A percentile compares a stretch with the other conserved stretches of the same genome.
Conservation (phyloP, 1,284 basidiomycete species). For the Ceratobasidium sp. region DNA sequence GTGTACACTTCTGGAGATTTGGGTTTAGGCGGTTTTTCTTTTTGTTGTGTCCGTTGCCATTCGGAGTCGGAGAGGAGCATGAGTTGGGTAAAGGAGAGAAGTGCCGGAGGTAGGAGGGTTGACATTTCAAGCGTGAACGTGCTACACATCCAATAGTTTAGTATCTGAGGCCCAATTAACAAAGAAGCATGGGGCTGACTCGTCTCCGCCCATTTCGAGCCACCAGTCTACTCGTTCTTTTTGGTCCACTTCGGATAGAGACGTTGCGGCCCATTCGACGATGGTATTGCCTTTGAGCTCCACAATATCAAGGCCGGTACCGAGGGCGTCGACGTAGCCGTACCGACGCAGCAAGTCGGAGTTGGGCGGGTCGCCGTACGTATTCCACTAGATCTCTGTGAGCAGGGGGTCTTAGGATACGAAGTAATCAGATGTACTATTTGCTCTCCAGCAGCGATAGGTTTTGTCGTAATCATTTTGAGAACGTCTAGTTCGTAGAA, state of each 20-base stretch:
- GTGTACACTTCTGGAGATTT: conserved; percentile 63
- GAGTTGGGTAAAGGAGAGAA: conserved; percentile 81
- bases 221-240: conserved; percentile 88
- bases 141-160: conserved; percentile 58
- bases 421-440: conserved; percentile 72
- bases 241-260: conserved; percentile 53
- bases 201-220: conserved; percentile 90
- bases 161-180: background rate
- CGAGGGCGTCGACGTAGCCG: conserved; percentile 88
- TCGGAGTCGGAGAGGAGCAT: conserved; percentile 72
- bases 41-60: conserved; percentile 75
- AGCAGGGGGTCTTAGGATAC: conserved; percentile 42
- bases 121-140: conserved; percentile 74
- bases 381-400: conserved; percentile 80
- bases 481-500: conserved; percentile 83
- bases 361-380: conserved; percentile 95
- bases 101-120: conserved; percentile 70
- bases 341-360: conserved; percentile 94
- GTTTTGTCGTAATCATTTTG: conserved; percentile 85
- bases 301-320: conserved; percentile 90
- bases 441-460: conserved; percentile 86
- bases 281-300: conserved; percentile 88
- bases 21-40: conserved; percentile 85
- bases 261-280: conserved; percentile 64
- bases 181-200: conserved; percentile 69